Evolutionary conservation across 2,329 filamentous ascomycete genomes (phyloP), one percentile per base, ranked within the genome.

Genomic region (Neofusicoccum sp.): DNA sequence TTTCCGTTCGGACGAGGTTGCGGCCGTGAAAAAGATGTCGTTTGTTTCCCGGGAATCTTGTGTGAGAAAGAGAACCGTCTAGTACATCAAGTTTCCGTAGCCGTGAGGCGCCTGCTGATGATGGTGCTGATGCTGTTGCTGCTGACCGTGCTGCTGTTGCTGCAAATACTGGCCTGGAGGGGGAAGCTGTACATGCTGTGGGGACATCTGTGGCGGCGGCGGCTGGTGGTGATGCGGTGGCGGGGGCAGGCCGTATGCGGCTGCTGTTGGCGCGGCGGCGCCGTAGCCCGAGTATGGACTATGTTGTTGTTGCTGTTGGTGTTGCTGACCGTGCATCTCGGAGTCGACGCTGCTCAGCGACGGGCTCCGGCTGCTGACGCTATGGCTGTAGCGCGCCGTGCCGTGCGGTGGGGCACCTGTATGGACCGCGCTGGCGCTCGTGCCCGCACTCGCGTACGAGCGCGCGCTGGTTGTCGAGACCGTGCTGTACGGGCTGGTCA

Each of bases 301-400:
- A 36, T 60, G 58, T 20, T 60, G 58, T 12, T 60, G 58, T 8
- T 60, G 57, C 4, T 45, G 43, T 3, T 48, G 44, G n/a, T 44
- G 58, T 11, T 51, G 58, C 45, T 53, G 58, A n/a, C 47, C 44
- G 26, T 60, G 58, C 45, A 51, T 51, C 20, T 60, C 58, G n/a
- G 58, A 60, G 30, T 60, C 58, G 6, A 53, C 58, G 38, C 58
- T 60, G 36, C 44, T 51, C 47, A 60, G 16, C 36, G 58, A 60
- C n/a, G 58, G 58, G 12, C 45, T 51, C 26, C 58, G 58, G 31
- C 58, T 60, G 28, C 58, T 51, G 16, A 51, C 38, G 20, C 58
- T 60, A 38, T 51, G 58, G 40, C 58, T 53, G 58, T 60, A 53
- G 58, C 47, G 47, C 20, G 38, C 45, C 30, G 58, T 26, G 4